These are phyloP conservation scores for Saccharomyces pastorianus DNA, from an alignment of 1,139 yeast genomes.

Conservation along the genomic window DNA sequence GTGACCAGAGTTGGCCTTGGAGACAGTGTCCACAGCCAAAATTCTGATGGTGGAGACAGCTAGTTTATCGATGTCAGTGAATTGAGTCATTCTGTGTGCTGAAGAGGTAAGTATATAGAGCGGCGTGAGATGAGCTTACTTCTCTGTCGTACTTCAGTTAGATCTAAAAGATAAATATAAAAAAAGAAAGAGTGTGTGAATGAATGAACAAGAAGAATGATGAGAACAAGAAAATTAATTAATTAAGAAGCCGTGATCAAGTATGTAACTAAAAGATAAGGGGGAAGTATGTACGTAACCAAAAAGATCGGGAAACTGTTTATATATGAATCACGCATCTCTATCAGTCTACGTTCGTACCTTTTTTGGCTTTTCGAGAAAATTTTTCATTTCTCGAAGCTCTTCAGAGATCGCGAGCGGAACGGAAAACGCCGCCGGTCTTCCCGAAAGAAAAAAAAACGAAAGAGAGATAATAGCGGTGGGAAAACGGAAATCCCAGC, in stretches of 20 bases:
- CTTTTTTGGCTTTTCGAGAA: background rate
- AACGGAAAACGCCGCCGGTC: background rate
- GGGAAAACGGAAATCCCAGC: background rate
- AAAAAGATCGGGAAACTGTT: background rate
- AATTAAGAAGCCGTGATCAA: background rate
- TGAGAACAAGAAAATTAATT: background rate
- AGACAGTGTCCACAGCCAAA: constrained; percentile 81
- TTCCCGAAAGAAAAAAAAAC: background rate
- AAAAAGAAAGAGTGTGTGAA: background rate
- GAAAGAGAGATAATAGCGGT: background rate
- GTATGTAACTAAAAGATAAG: background rate
- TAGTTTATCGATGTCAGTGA: constrained; percentile 54
- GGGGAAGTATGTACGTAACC: constrained; percentile 1
- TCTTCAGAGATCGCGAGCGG: background rate
- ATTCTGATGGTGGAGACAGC: constrained; percentile 87
- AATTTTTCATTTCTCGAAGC: background rate
- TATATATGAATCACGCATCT: background rate
- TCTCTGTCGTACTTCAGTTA: background rate
- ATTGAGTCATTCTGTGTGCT: constrained; percentile 21
- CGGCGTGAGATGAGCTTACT: background rate
- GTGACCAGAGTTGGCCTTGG: constrained; percentile 93
- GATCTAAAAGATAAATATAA: background rate
- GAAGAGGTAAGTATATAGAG: background rate
- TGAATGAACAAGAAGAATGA: background rate
- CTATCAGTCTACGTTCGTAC: background rate